Evolutionary conservation across 768 basidiomycete genomes (phyloP), one percentile per base, ranked within the genome.

Genomic region (Filobasidium floriforme): DNA sequence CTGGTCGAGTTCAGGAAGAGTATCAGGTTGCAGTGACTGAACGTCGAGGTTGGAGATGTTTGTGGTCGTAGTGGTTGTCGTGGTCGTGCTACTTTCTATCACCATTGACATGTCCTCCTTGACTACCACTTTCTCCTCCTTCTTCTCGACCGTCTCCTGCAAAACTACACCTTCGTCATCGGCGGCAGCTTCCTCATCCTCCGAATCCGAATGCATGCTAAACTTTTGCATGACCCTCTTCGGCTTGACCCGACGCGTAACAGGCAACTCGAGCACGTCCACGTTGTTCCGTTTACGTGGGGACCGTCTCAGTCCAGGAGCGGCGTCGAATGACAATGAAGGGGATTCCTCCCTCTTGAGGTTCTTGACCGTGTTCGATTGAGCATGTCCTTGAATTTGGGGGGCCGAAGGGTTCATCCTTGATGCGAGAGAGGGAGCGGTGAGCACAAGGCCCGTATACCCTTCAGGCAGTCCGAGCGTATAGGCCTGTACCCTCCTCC

Each of bases 171-270:
- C 14, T 7, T 57, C 54, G 15, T 28, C 26, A 2, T 24, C 54
- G 26, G 14, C 40, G 1, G 9, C 49, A 2, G 22, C 29, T 9
- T 37, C 51, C 7, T 63, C 62, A 1, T 55, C 62, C 3, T 63
- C 62, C 14, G 62, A 63, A 55, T 49, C 46, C 46, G 46, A 49
- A 14, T 63, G 49, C 62, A 63, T 22, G n/a, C 49, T 52, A 49
- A 63, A 63, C 51, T 41, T 52, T 55, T 63, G 19, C 62, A 54
- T 26, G 15, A 41, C 19, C 49, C 24, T 32, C 11, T 18, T 46
- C 49, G 46, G 22, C n/a, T 37, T 37, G 15, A 60, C 59, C n/a
- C 59, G 22, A 5, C 59, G 26, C 40, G 24, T 9, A 5, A 9
- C 24, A 14, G 43, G 28, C 6, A 19, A 11, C 11, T 63, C 62